Evolutionary conservation across 2,329 filamentous ascomycete genomes (phyloP), one percentile per base, ranked within the genome.

Genomic region (Pyrenochaeta sp.): DNA sequence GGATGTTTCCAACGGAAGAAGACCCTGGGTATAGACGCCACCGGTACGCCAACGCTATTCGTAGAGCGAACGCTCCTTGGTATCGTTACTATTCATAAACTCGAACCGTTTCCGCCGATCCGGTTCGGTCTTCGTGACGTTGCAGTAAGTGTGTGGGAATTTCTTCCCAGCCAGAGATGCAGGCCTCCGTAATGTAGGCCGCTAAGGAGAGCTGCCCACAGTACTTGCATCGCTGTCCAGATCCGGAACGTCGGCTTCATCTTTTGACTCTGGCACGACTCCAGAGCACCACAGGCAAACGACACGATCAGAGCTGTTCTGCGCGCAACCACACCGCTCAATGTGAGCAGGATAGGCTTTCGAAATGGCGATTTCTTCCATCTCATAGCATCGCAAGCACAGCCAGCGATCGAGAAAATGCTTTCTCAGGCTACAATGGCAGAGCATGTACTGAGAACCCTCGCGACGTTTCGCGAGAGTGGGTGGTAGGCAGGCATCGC

Each of bases 341-440:
- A 20, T n/a, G 17, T 55, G 44, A 11, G 31, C 39, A 12, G 39
- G 14, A 39, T 50, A 57, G 3, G 46, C 18, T 29, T 47, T 31
- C 2, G 23, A 33, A 2, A 62, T 51, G 4, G 37, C n/a, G 5
- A n/a, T 6, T 11, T 60, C 56, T 51, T 63, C 60, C 4, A 40
- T 27, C 23, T 57, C 53, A 32, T 63, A 66, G 37, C 65, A 68
- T 33, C 49, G 52, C n/a, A 68, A 23, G 27, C 65, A 68, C 3
- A 65, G 49, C 65, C 65, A 68, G 14, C 63, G 58, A 18, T 61
- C 61, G 30, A 68, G 58, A 23, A 66, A 60, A 6, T 36, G 60
- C 11, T 35, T 45, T 18, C 56, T 50, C n/a, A 68, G 45, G 14
- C 59, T 68, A 17, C 65, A 68, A 7, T 56, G 53, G 21, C 65